Percentiles rank a stretch among this genome's conserved stretches.
phyloP scores from a whole-genome alignment of 2,329 filamentous ascomycete genomes.

The Leptographium wingfieldii region DNA sequence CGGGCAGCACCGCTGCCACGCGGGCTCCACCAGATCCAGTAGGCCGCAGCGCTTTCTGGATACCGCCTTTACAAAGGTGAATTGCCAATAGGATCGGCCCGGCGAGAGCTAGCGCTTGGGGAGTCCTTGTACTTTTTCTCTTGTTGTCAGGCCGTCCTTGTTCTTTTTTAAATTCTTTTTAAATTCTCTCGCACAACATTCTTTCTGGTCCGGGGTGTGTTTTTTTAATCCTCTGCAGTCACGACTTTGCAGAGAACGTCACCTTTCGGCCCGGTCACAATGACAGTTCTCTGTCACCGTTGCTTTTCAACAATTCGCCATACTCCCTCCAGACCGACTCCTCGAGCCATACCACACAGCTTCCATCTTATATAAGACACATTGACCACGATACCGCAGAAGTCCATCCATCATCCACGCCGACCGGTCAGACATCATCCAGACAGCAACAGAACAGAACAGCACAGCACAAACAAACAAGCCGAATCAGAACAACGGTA shows the following conservation, averaged over 20 bases:
- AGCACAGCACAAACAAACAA: background rate
- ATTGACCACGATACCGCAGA: no score
- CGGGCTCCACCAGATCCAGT: background rate
- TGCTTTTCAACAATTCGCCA: background rate
- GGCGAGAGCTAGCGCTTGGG: background rate
- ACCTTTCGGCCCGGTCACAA: background rate
- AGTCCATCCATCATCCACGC: background rate
- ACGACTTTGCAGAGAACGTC: no score
- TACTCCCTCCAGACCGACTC: background rate
- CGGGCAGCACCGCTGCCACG: background rate
- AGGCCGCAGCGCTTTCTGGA: background rate
- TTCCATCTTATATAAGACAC: no score
- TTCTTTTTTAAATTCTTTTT: background rate
- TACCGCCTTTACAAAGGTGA: constrained; percentile 1
- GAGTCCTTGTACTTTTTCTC: no score
- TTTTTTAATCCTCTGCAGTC: background rate
- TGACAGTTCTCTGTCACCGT: background rate
- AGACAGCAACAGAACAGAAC: background rate
- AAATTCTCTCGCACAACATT: background rate
- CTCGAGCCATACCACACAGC: background rate
- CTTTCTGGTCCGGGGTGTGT: background rate
- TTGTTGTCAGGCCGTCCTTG: background rate
- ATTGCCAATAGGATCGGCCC: background rate
- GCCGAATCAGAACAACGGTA: background rate
- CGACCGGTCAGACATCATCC: background rate